A percentile compares a stretch with the other conserved stretches of the same genome.
These are phyloP conservation scores for Cystobasidium ongulense DNA, from an alignment of 768 basidiomycete genomes.

Conservation along the genomic window DNA sequence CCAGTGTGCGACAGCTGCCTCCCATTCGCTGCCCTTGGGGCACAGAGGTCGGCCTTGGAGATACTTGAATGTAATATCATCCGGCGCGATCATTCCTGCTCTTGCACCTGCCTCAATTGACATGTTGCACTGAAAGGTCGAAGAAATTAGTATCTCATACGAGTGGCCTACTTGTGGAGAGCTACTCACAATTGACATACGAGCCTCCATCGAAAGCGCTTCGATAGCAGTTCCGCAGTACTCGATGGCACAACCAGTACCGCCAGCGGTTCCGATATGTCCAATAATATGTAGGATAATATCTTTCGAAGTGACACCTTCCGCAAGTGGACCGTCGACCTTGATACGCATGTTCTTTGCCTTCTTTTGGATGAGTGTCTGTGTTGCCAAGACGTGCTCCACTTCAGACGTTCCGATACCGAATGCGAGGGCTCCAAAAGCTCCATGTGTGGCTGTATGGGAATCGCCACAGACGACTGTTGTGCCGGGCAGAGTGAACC, in stretches of 20 bases:
- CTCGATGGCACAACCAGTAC: slow-evolving; percentile 83
- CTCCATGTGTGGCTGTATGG: slow-evolving; percentile 87
- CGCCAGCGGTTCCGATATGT: slow-evolving; percentile 83
- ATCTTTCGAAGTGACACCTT: slow-evolving; percentile 82
- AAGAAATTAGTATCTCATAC: background rate
- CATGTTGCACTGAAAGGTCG: slow-evolving; percentile 68
- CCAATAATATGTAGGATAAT: slow-evolving; percentile 86
- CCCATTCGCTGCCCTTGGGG: slow-evolving; percentile 73
- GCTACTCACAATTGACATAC: slow-evolving; percentile 53
- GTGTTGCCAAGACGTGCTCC: slow-evolving; percentile 86
- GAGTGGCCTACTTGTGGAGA: background rate
- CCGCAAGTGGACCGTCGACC: slow-evolving; percentile 68
- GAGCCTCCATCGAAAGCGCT: slow-evolving; percentile 64
- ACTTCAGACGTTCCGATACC: slow-evolving; percentile 91
- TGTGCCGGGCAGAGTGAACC: slow-evolving; percentile 61
- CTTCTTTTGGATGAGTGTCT: slow-evolving; percentile 77
- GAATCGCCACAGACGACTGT: slow-evolving; percentile 78
- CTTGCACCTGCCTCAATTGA: slow-evolving; percentile 88
- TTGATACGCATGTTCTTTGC: slow-evolving; percentile 87
- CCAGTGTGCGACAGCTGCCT: slow-evolving; percentile 78
- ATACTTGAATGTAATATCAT: slow-evolving; percentile 76
- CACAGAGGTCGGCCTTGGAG: slow-evolving; percentile 70
- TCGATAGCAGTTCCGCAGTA: slow-evolving; percentile 59
- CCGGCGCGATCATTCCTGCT: slow-evolving; percentile 82
- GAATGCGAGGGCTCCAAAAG: slow-evolving; percentile 84